phyloP scores from a whole-genome alignment of 2,329 filamentous ascomycete species.

The Penicillium glabrum region DNA sequence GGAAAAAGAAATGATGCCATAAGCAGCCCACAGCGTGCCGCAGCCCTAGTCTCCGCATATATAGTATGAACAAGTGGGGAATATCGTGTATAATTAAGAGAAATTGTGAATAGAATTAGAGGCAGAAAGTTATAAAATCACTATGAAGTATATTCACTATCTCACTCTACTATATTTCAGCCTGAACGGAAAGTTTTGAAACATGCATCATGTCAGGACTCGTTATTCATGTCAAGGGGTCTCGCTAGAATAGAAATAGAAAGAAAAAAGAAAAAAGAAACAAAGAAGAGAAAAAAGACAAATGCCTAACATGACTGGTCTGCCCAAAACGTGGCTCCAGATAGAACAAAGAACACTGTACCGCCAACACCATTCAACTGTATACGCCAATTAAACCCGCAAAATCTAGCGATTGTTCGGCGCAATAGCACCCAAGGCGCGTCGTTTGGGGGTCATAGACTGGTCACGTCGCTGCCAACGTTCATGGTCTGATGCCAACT shows the following conservation, averaged over 20 bases:
- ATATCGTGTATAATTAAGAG: background rate
- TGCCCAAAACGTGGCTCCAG: constrained; percentile 8
- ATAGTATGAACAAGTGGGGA: background rate
- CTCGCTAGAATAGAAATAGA: constrained; percentile 20
- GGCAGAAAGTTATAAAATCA: too few relatives aligned
- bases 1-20: constrained; percentile 34
- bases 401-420: constrained; percentile 26
- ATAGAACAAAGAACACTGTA: constrained; percentile 9
- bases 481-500: constrained; percentile 73
- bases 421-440: constrained; percentile 30
- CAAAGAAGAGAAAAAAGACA: background rate
- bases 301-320: background rate
- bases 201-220: constrained; percentile 16
- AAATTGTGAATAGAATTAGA: too few relatives aligned
- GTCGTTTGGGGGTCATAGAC: constrained; percentile 25
- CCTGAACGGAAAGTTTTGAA: background rate
- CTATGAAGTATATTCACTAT: too few relatives aligned
- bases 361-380: constrained; percentile 14
- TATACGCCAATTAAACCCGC: constrained; percentile 12
- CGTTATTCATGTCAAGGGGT: constrained; percentile 24
- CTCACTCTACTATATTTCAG: background rate
- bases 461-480: constrained; percentile 35
- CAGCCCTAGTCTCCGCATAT: constrained; percentile 26
- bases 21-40: constrained; percentile 27
- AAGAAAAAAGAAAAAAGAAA: constrained; percentile 9